Percentiles rank a stretch among this genome's conserved stretches.
These are phyloP conservation scores for Hypoxylon lenormandii DNA, from an alignment of 495 filamentous ascomycete species.

Conservation along the genomic window DNA sequence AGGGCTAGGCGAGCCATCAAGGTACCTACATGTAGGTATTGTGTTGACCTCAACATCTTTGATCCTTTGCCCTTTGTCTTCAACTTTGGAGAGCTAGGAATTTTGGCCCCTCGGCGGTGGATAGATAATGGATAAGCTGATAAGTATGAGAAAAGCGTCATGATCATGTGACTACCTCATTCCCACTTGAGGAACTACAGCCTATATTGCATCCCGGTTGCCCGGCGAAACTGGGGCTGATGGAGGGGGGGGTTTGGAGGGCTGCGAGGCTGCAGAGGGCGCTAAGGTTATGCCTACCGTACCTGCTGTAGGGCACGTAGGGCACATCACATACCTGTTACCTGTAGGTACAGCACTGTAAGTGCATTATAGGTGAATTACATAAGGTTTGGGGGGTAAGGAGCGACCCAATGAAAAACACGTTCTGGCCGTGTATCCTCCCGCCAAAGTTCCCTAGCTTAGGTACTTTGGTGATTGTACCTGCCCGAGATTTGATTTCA, in stretches of 20 bases:
- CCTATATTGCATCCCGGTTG: conserved; percentile 8
- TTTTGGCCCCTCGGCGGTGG: not conserved
- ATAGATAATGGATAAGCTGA: not conserved
- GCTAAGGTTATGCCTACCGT: not conserved
- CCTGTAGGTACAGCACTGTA: too few relatives aligned
- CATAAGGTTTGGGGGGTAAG: not conserved
- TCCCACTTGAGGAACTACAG: not conserved
- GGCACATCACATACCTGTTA: too few relatives aligned
- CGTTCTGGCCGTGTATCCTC: not conserved
- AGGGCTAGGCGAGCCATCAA: conserved; percentile 19
- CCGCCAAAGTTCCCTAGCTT: conserved; percentile 13
- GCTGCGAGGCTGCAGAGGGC: not conserved
- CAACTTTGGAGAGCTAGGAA: too few relatives aligned
- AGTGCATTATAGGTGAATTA: not conserved
- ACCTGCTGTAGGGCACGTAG: too few relatives aligned
- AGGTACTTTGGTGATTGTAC: conserved; percentile 31
- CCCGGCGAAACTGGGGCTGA: conserved; percentile 47
- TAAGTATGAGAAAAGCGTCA: not conserved
- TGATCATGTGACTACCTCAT: conserved; percentile 27
- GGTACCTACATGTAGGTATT: too few relatives aligned
- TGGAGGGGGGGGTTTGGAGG: conserved; percentile 5
- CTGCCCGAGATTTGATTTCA: conserved; percentile 43
- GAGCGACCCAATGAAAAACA: conserved; percentile 19
- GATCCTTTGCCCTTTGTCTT: too few relatives aligned
- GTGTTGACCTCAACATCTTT: conserved; percentile 5